Percentiles rank a stretch among this genome's conserved stretches.
phyloP scores from a whole-genome alignment of 1,284 basidiomycete genomes.

The Ceratobasidium sp. region DNA sequence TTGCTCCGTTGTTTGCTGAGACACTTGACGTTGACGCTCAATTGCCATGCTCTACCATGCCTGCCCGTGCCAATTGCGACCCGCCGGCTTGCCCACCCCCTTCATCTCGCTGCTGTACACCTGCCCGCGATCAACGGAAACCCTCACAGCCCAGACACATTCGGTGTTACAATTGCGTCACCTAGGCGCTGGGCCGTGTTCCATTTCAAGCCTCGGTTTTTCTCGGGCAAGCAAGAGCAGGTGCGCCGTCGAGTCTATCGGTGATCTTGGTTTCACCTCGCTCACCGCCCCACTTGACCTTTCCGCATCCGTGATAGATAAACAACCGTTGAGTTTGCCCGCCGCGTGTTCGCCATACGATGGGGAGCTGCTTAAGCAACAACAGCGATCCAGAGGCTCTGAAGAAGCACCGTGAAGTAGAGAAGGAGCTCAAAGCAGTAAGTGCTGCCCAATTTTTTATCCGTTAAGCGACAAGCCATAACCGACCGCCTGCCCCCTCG shows the following conservation, averaged over 20 bases:
- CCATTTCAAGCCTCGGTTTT: neutral
- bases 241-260: neutral
- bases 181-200: conserved; percentile 6
- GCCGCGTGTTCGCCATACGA: neutral
- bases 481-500: conserved; percentile 41
- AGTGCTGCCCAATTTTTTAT: conserved; percentile 51
- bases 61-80: neutral
- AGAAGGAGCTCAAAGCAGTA: conserved; percentile 74
- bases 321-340: neutral
- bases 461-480: neutral
- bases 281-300: neutral
- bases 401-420: conserved; percentile 69
- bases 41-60: neutral
- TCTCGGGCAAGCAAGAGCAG: neutral
- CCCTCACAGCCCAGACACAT: neutral
- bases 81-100: neutral
- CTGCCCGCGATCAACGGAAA: conserved; percentile 4
- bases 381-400: conserved; percentile 49
- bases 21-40: neutral
- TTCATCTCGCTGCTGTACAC: neutral
- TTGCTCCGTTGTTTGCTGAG: neutral
- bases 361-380: conserved; percentile 50
- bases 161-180: neutral
- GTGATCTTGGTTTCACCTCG: neutral
- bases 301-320: neutral